A percentile compares a stretch with the other conserved stretches of the same genome.
Conservation (phyloP, 2,329 filamentous ascomycete genomes). For the Aspergillus viridinutans region DNA sequence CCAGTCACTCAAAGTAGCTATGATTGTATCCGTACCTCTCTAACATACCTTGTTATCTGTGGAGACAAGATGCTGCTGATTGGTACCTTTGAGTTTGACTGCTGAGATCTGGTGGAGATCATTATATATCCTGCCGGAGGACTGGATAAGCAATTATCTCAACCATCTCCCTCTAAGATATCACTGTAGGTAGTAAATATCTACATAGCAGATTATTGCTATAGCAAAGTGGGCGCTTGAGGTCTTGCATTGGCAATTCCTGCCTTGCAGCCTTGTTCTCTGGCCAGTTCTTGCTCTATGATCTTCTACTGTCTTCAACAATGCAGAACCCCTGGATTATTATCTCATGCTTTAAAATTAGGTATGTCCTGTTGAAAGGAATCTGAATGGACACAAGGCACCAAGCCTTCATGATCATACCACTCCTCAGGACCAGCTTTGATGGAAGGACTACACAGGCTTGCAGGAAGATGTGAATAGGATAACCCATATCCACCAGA, state of each 20-base stretch:
- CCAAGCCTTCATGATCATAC: neutral
- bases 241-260: neutral
- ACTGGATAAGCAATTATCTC: neutral
- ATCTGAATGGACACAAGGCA: too few relatives aligned
- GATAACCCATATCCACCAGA: neutral
- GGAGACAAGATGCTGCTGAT: neutral
- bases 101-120: neutral
- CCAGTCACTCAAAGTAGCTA: too few relatives aligned
- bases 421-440: neutral
- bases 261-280: neutral
- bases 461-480: neutral
- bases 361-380: neutral
- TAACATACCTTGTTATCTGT: neutral
- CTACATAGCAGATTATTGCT: neutral
- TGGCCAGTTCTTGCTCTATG: neutral
- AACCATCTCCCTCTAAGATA: neutral
- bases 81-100: neutral
- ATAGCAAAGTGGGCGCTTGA: neutral
- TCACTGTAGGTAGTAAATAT: neutral
- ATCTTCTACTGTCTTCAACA: neutral
- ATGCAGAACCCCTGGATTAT: neutral
- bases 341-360: neutral
- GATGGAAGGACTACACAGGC: neutral
- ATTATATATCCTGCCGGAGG: neutral
- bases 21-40: too few relatives aligned